phyloP scores from a whole-genome alignment of 75 land plant genomes.

The Adiantum capillusveneris region DNA sequence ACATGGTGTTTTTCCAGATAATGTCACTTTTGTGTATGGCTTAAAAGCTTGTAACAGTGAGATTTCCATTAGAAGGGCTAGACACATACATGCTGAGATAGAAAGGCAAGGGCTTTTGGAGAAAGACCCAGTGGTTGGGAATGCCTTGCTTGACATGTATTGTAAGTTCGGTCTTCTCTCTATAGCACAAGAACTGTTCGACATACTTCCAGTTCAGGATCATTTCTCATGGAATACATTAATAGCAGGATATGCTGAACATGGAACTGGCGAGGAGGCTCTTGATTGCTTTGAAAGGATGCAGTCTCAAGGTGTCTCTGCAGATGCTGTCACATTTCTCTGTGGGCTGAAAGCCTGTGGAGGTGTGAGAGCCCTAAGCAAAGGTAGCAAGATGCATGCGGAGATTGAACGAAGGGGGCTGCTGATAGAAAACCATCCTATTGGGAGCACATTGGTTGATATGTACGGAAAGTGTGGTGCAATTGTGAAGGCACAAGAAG shows the following conservation, averaged over 20 bases:
- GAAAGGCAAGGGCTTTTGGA: slow-evolving; percentile 10
- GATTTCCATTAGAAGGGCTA: too few species aligned
- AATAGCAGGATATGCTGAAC: slow-evolving; percentile 12
- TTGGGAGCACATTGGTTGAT: too few species aligned
- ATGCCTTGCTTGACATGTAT: slow-evolving; percentile 19
- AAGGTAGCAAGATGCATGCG: too few species aligned
- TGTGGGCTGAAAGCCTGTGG: background rate
- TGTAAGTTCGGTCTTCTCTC: background rate
- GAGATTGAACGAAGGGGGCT: too few species aligned
- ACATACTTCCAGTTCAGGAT: slow-evolving; percentile 7
- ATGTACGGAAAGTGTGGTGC: too few species aligned
- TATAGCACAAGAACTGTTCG: slow-evolving; percentile 9
- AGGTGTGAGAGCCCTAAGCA: too few species aligned
- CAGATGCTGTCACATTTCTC: slow-evolving; percentile 9
- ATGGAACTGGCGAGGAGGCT: slow-evolving; percentile 1
- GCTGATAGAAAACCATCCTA: too few species aligned
- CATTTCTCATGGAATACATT: slow-evolving; percentile 21
- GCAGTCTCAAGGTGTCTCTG: slow-evolving; percentile 3
- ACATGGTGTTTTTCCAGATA: too few species aligned
- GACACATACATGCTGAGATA: too few species aligned
- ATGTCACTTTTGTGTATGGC: too few species aligned
- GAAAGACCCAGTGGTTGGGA: slow-evolving; percentile 8
- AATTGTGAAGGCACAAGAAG: too few species aligned
- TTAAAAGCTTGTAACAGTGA: too few species aligned
- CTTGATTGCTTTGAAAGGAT: slow-evolving; percentile 4